Evolutionary conservation across 306 rosid genomes (phyloP).

Genomic region (Erythrophleum fordii): DNA sequence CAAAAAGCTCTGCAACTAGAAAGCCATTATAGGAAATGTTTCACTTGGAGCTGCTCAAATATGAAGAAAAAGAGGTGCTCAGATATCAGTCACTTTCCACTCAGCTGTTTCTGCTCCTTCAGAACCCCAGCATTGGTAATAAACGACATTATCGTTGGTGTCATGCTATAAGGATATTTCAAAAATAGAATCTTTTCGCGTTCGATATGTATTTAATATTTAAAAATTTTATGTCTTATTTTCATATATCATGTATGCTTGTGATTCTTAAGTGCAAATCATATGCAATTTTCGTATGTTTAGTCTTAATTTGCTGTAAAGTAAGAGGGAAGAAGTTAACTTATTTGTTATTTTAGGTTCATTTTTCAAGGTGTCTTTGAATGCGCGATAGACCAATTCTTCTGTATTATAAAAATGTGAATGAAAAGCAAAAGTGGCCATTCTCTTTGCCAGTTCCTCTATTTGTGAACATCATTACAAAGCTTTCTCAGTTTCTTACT

Average conservation of each 20-base stretch:
- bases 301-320: not conserved
- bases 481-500: not conserved
- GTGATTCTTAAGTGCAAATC: not conserved
- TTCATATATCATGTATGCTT: not conserved
- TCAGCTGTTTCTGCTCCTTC: slow-evolving; percentile 12
- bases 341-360: not conserved
- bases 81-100: slow-evolving; percentile 42
- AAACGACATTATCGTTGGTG: not conserved
- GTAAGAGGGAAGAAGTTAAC: slow-evolving; percentile 8
- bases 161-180: not conserved
- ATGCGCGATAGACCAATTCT: not conserved
- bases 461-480: slow-evolving; percentile 2
- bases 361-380: not conserved
- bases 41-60: not conserved
- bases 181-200: no score
- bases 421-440: slow-evolving; percentile 21
- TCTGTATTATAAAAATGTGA: not conserved
- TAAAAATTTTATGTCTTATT: not conserved
- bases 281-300: no score
- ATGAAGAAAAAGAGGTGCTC: not conserved
- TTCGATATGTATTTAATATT: not conserved
- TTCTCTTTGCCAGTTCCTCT: not conserved
- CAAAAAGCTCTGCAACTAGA: slow-evolving; percentile 21
- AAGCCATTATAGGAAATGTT: slow-evolving; percentile 28
- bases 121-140: not conserved